Percentiles rank a stretch among this genome's conserved stretches.
Conservation (phyloP, 208 protist species). For the Crithidia acanthocephali region DNA sequence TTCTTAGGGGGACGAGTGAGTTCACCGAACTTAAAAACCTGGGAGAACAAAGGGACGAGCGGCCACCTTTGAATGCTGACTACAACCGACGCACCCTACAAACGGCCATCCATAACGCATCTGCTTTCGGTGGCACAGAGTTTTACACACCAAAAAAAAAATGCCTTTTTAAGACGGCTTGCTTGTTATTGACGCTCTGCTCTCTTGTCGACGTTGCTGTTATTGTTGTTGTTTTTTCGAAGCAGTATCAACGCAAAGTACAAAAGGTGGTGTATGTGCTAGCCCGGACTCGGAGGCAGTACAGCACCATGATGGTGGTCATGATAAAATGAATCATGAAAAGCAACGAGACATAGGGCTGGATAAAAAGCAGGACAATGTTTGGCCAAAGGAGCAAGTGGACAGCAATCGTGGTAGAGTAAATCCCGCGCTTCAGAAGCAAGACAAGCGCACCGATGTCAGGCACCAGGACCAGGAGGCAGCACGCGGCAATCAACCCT, state of each 20-base stretch:
- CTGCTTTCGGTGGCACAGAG: too few species aligned
- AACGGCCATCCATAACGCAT: too few species aligned
- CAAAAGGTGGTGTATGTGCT: constrained; percentile 61
- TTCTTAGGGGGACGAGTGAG: too few species aligned
- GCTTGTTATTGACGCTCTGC: not conserved
- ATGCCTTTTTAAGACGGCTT: too few species aligned
- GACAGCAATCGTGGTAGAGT: constrained; percentile 54
- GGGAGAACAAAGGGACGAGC: too few species aligned
- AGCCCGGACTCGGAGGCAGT: constrained; percentile 57
- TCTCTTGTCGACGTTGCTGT: too few species aligned
- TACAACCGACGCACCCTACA: too few species aligned
- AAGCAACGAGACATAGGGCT: constrained; percentile 59
- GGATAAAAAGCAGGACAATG: constrained; percentile 56
- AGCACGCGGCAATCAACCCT: constrained; percentile 45
- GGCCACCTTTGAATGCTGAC: too few species aligned
- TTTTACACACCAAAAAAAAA: too few species aligned
- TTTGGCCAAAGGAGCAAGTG: constrained; percentile 69
- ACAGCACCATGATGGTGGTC: constrained; percentile 54
- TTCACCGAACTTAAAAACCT: too few species aligned
- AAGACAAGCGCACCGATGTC: constrained; percentile 53
- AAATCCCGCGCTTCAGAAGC: constrained; percentile 51
- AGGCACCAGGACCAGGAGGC: constrained; percentile 48
- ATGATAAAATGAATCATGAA: constrained; percentile 71
- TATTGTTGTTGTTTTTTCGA: constrained; percentile 1
- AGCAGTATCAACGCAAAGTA: constrained; percentile 40